phyloP scores from a whole-genome alignment of 2,329 filamentous ascomycete genomes.

The Ophiocordyceps camponoti-rufipedis region DNA sequence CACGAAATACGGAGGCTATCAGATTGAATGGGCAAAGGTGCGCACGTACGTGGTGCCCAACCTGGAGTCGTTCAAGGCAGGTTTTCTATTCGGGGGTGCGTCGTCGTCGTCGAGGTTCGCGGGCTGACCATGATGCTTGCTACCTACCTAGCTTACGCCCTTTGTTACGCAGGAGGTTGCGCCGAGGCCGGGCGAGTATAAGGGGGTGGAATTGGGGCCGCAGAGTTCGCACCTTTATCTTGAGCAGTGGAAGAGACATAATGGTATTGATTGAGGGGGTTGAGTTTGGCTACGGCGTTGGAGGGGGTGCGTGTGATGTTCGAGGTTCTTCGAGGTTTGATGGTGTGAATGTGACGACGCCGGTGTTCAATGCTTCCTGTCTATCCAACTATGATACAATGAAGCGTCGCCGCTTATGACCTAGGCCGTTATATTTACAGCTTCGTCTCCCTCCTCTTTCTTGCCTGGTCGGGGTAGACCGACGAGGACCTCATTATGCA shows the following conservation, averaged over 20 bases:
- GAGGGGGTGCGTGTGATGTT: no score
- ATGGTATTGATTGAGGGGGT: slow-evolving; percentile 34
- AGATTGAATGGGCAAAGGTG: slow-evolving; percentile 73
- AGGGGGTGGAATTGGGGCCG: slow-evolving; percentile 32
- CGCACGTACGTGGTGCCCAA: slow-evolving; percentile 75
- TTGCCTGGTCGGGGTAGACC: slow-evolving; percentile 2
- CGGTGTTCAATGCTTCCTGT: neutral
- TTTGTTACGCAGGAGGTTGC: slow-evolving; percentile 51
- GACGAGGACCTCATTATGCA: slow-evolving; percentile 20
- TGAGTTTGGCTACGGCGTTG: neutral
- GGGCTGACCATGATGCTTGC: no score
- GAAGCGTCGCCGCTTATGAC: neutral
- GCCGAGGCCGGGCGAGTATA: slow-evolving; percentile 32
- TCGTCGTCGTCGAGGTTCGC: no score
- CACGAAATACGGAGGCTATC: slow-evolving; percentile 68
- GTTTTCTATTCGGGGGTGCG: no score
- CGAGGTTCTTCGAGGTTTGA: neutral
- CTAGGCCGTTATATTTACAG: neutral
- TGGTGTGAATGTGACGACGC: neutral
- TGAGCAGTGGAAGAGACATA: slow-evolving; percentile 48
- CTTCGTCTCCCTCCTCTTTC: neutral
- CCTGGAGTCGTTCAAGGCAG: slow-evolving; percentile 54
- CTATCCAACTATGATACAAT: neutral
- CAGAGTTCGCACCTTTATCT: slow-evolving; percentile 44
- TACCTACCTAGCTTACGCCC: slow-evolving; percentile 36